Conservation (phyloP, 2,329 filamentous ascomycete species). For the Fulvia fulva region DNA sequence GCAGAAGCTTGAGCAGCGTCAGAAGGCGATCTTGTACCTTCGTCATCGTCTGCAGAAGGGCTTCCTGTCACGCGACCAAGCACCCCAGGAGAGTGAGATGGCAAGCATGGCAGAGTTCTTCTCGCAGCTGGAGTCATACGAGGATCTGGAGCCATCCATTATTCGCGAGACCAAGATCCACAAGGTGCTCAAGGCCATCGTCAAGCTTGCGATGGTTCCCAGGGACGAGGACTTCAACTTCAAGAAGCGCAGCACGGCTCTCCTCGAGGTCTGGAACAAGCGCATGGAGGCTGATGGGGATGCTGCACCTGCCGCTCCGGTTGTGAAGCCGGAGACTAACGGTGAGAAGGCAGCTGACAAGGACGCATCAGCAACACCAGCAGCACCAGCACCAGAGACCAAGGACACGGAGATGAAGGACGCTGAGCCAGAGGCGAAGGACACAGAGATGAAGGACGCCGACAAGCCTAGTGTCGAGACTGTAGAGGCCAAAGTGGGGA, state of each 20-base stretch:
- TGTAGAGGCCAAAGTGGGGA: background rate
- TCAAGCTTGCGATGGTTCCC: conserved; percentile 82
- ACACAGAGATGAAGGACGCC: conserved; percentile 18
- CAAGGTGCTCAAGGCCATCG: conserved; percentile 92
- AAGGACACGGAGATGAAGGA: conserved; percentile 26
- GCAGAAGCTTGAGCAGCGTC: conserved; percentile 54
- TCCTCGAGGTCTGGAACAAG: conserved; percentile 88
- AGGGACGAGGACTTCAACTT: conserved; percentile 86
- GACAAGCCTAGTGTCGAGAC: conserved; percentile 11
- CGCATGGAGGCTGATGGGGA: conserved; percentile 50
- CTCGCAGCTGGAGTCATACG: conserved; percentile 72
- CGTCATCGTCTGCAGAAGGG: conserved; percentile 94
- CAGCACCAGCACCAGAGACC: conserved; percentile 9
- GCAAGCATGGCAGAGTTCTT: conserved; percentile 71
- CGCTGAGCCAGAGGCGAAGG: conserved; percentile 19
- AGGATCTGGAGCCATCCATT: conserved; percentile 81
- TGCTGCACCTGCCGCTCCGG: conserved; percentile 36
- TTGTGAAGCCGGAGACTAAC: conserved; percentile 31
- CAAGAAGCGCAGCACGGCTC: conserved; percentile 72
- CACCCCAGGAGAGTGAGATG: conserved; percentile 85
- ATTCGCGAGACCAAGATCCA: conserved; percentile 94
- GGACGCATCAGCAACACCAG: conserved; percentile 5
- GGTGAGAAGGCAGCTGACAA: conserved; percentile 17
- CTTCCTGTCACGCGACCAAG: conserved; percentile 77
- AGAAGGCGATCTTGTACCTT: conserved; percentile 77